Evolutionary conservation across 2,329 filamentous ascomycete species (phyloP).

Genomic region (Corynespora cassiicola): DNA sequence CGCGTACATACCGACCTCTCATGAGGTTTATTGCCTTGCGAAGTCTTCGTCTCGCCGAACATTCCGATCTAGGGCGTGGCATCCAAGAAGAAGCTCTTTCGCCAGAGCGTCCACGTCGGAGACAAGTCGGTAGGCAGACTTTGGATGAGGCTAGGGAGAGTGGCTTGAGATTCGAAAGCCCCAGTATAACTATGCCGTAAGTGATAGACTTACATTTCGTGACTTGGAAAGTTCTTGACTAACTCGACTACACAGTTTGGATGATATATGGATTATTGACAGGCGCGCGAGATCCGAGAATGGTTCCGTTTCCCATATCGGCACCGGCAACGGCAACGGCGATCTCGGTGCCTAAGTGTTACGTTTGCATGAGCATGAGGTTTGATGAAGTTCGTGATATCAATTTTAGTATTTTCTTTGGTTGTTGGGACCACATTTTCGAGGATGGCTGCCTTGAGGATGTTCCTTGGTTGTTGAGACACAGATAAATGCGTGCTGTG

Average conservation of each 20-base stretch:
- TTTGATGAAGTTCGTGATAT: too few species aligned
- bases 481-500: too few species aligned
- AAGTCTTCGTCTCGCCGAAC: conserved; percentile 74
- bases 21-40: conserved; percentile 91
- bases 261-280: conserved; percentile 69
- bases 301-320: conserved; percentile 22
- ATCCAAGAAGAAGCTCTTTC: conserved; percentile 48
- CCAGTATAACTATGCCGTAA: conserved; percentile 72
- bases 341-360: too few species aligned
- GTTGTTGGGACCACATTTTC: too few species aligned
- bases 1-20: conserved; percentile 81
- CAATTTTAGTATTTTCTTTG: too few species aligned
- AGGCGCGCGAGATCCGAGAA: conserved; percentile 31
- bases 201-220: conserved; percentile 43
- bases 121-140: conserved; percentile 59
- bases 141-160: conserved; percentile 76
- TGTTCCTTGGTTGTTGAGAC: too few species aligned
- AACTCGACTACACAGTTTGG: conserved; percentile 56
- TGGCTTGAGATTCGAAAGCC: conserved; percentile 76
- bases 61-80: conserved; percentile 55
- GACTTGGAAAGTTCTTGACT: too few species aligned
- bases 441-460: too few species aligned
- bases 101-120: conserved; percentile 1
- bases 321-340: too few species aligned
- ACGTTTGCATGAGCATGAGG: too few species aligned